phyloP scores from a whole-genome alignment of 75 land plant species.

The Picea glauca region DNA sequence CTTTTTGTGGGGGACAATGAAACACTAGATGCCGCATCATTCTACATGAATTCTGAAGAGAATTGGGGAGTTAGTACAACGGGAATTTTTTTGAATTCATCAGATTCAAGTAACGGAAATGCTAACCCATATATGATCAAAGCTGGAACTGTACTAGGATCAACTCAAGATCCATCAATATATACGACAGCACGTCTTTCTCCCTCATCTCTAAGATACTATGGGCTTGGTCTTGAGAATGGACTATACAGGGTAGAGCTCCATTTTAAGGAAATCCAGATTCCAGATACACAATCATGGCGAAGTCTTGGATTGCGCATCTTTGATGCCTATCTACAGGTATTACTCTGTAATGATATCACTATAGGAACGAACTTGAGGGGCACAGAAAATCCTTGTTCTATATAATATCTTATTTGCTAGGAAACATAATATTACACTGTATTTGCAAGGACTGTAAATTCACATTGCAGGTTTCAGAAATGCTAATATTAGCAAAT shows the following conservation, averaged over 20 bases:
- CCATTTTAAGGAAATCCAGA: conserved; percentile 60
- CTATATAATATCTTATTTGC: background rate
- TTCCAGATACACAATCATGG: conserved; percentile 30
- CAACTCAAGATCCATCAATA: conserved; percentile 23
- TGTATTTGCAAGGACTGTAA: background rate
- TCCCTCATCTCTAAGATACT: conserved; percentile 51
- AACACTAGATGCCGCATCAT: conserved; percentile 41
- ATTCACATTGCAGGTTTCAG: background rate
- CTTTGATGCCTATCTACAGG: conserved; percentile 61
- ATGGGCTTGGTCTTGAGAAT: conserved; percentile 41
- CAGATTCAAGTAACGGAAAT: conserved; percentile 13
- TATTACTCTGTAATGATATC: background rate
- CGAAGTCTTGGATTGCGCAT: conserved; percentile 49
- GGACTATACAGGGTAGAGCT: conserved; percentile 49
- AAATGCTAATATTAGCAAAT: background rate
- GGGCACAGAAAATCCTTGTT: background rate
- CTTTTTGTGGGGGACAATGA: conserved; percentile 24
- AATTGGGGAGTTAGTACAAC: conserved; percentile 71
- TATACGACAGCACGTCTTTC: conserved; percentile 48
- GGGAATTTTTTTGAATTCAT: conserved; percentile 42
- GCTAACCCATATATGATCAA: background rate
- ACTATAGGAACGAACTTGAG: background rate
- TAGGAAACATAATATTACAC: background rate
- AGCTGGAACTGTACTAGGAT: background rate
- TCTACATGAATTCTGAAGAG: conserved; percentile 15